These are phyloP conservation scores for Microdochium bolleyi DNA, from an alignment of 2,329 filamentous ascomycete species.

Conservation along the genomic window DNA sequence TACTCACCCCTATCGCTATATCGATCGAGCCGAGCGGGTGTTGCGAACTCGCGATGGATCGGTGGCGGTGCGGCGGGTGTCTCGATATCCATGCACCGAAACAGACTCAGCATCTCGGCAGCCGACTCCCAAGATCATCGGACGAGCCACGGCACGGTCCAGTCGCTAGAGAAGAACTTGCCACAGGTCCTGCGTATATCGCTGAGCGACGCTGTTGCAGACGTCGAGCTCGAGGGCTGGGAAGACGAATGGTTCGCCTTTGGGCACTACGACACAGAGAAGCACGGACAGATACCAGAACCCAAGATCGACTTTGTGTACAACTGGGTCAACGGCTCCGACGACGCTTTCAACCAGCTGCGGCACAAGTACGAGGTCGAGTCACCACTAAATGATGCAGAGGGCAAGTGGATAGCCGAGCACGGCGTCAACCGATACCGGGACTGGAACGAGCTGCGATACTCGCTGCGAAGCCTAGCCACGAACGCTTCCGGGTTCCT, in stretches of 20 bases:
- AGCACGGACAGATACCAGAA: conserved; percentile 21
- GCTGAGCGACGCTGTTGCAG: conserved; percentile 26
- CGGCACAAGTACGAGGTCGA: conserved; percentile 28
- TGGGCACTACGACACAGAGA: conserved; percentile 20
- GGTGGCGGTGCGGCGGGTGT: conserved; percentile 9
- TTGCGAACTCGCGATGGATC: conserved; percentile 12
- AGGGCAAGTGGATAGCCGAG: conserved; percentile 29
- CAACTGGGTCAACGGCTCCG: conserved; percentile 35
- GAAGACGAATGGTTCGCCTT: conserved; percentile 31
- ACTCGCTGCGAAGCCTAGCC: conserved; percentile 32
- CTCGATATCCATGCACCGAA: neutral
- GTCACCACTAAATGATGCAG: conserved; percentile 28
- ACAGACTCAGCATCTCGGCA: neutral
- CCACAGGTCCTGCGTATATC: conserved; percentile 30
- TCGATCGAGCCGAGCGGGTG: conserved; percentile 1
- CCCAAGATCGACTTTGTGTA: conserved; percentile 35
- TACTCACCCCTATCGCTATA: neutral
- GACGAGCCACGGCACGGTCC: neutral
- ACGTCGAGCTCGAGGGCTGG: conserved; percentile 29
- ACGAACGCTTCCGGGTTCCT: conserved; percentile 28
- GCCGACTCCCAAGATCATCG: neutral
- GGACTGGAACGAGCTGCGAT: conserved; percentile 35
- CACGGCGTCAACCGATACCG: conserved; percentile 33
- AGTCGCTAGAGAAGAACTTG: conserved; percentile 5
- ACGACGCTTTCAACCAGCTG: conserved; percentile 24